Percentiles rank a stretch among this genome's conserved stretches.
phyloP scores from a whole-genome alignment of 1,284 basidiomycete species.

The Cryptococcus sp. region DNA sequence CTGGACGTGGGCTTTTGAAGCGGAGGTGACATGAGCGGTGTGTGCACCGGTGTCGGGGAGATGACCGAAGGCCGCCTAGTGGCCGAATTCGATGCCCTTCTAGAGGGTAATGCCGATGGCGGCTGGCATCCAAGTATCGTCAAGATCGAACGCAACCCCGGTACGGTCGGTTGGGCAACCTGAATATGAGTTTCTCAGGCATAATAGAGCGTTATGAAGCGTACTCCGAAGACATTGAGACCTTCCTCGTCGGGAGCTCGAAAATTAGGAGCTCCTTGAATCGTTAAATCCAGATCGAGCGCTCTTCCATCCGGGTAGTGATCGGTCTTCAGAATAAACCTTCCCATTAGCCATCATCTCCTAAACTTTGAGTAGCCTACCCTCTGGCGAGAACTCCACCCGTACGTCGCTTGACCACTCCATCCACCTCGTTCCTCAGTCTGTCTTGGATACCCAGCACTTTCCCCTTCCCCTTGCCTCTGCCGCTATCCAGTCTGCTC shows the following conservation, averaged over 20 bases:
- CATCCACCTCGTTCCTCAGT: constrained; percentile 36
- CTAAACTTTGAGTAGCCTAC: too few species aligned
- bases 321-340: constrained; percentile 48
- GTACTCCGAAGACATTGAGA: constrained; percentile 78
- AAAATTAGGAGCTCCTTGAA: constrained; percentile 92
- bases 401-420: constrained; percentile 75
- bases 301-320: constrained; percentile 81
- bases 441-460: constrained; percentile 33
- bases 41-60: not conserved
- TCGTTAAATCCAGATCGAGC: constrained; percentile 81
- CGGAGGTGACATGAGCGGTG: constrained; percentile 1
- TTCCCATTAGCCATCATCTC: too few species aligned
- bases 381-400: constrained; percentile 83
- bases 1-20: constrained; percentile 12
- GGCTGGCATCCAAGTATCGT: constrained; percentile 78
- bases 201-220: constrained; percentile 2
- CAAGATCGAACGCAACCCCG: constrained; percentile 86
- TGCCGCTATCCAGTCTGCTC: not conserved
- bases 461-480: constrained; percentile 13
- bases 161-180: constrained; percentile 85
- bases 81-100: too few species aligned
- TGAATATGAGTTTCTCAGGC: constrained; percentile 1
- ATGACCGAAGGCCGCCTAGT: not conserved
- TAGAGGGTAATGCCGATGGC: constrained; percentile 11
- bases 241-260: constrained; percentile 68